phyloP scores from a whole-genome alignment of 163 green algal genomes.

The Coccomyxa subellipsoidea region DNA sequence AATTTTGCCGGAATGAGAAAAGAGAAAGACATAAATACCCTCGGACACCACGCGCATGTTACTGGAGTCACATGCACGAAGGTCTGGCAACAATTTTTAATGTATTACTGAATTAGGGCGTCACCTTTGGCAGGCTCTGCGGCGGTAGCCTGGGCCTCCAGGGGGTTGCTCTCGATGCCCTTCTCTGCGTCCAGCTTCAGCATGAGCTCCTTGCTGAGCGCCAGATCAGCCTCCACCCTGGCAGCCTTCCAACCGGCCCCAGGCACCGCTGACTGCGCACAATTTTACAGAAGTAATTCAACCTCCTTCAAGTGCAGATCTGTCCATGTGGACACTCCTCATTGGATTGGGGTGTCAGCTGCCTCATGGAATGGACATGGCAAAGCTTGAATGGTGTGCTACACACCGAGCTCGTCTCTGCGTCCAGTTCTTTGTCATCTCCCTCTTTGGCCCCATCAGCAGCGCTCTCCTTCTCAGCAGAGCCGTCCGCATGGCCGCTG shows the following conservation, averaged over 20 bases:
- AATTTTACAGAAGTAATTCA: too few species aligned
- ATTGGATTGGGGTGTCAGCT: too few species aligned
- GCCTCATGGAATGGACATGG: too few species aligned
- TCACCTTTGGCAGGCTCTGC: too few species aligned
- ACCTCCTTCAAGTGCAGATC: too few species aligned
- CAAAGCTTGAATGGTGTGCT: background rate
- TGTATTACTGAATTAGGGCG: too few species aligned
- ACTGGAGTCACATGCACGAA: too few species aligned
- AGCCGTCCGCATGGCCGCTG: background rate
- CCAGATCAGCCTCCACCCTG: slow-evolving; percentile 50
- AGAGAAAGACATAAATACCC: too few species aligned
- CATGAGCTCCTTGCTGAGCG: slow-evolving; percentile 52
- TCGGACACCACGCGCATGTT: too few species aligned
- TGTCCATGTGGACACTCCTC: too few species aligned
- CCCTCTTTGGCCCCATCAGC: background rate
- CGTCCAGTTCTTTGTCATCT: background rate
- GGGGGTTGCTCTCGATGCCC: slow-evolving; percentile 61
- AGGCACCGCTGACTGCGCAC: slow-evolving; percentile 29
- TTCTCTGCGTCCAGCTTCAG: slow-evolving; percentile 81
- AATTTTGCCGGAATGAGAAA: too few species aligned
- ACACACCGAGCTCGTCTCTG: background rate
- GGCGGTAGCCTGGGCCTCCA: background rate
- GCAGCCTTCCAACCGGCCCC: slow-evolving; percentile 39
- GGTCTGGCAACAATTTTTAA: too few species aligned
- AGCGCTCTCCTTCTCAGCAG: background rate